Evolutionary conservation across 1,284 basidiomycete species (phyloP), one percentile per base, ranked within the genome.

Genomic region (Boletus sp.): DNA sequence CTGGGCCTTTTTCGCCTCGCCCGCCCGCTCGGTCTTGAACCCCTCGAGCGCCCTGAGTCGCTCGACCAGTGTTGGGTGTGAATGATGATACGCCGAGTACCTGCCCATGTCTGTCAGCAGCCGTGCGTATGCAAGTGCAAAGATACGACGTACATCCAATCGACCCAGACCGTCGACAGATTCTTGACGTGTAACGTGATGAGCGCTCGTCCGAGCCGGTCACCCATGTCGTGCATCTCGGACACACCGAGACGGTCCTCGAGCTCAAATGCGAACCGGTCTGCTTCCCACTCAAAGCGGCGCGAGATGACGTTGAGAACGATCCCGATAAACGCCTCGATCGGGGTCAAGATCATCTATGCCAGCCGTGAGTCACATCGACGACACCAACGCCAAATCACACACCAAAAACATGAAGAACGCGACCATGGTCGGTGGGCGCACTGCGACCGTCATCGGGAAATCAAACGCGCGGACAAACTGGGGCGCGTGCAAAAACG

Each of bases 31-130:
- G 10, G 37, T 56, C 65, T 85, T 80, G 79, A 85, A 84, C 43
- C 77, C 75, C 63, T 95, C 92, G 59, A 97, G 82, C 9, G 87
- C 93, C 67, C 84, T 87, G 67, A 97, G 79, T 23, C 94, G 82
- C 78, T 97, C 94, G 49, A 90, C 90, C 62, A 97, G 76, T 2
- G 94, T 97, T 4, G 94, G 95, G 76, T 97, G 95, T 54, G 91
- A 94, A 77, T 96, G 93, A 73, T 96, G 93, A 71, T 94, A 96
- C 35, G 93, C 91, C 56, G 93, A 95, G 77, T 95, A 95, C 64
- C 87, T 90, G 23, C 5, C 52, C 21, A 63, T 35, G 28, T 30
- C 33, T 37, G 53, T 65, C 25, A 69, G 43, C 7, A 7, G 10
- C 16, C 33, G 7, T 7, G 16, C 17, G 4, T 25, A 16, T 6